Conservation (phyloP, 257 asterid genomes). For the Anisodus tanguticus region DNA sequence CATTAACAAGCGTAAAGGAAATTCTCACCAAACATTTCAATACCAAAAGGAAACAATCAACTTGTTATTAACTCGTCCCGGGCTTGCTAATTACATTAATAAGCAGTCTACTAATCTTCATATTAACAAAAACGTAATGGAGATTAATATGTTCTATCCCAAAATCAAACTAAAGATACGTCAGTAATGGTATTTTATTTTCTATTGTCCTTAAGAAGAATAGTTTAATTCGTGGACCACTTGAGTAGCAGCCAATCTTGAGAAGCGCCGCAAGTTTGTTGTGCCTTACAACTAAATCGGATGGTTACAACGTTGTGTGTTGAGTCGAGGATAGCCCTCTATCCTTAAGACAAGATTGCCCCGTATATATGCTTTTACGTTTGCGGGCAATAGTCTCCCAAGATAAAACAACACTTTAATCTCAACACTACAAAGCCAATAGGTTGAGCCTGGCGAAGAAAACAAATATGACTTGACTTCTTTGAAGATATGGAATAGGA, state of each 20-base stretch:
- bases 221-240: background rate
- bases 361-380: too few relatives aligned
- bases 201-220: background rate
- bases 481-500: too few relatives aligned
- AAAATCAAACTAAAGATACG: background rate
- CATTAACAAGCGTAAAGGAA: background rate
- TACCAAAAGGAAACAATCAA: background rate
- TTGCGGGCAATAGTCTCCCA: too few relatives aligned
- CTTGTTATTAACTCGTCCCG: background rate
- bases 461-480: too few relatives aligned
- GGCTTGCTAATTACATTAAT: background rate
- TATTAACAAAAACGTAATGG: background rate
- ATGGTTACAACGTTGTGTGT: too few relatives aligned
- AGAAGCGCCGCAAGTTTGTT: too few relatives aligned
- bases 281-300: too few relatives aligned
- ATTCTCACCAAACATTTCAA: background rate
- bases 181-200: background rate
- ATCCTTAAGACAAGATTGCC: too few relatives aligned
- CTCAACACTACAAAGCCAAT: too few relatives aligned
- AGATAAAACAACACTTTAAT: too few relatives aligned
- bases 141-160: background rate
- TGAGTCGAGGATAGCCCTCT: too few relatives aligned
- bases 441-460: too few relatives aligned
- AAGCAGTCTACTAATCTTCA: background rate
- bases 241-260: background rate